Evolutionary conservation across 2,329 filamentous ascomycete species (phyloP).

Genomic region (Alternaria ventricosa): DNA sequence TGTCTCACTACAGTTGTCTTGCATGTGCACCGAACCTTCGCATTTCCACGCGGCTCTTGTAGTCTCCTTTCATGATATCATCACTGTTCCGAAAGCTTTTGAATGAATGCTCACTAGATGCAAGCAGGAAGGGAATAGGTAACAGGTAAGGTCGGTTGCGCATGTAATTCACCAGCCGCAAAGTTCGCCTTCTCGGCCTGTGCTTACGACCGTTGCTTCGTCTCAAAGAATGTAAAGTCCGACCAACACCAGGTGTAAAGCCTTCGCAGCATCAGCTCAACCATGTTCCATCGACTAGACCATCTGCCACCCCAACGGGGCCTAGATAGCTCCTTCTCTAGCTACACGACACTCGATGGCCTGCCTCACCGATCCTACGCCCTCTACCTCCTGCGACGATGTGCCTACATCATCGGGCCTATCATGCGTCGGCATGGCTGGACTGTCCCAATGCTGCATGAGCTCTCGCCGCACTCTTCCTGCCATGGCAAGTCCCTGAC

Average conservation of each 20-base stretch:
- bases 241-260: not conserved
- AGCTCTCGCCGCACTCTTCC: not conserved
- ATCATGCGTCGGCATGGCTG: slow-evolving; percentile 5
- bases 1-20: not conserved
- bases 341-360: not conserved
- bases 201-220: not conserved
- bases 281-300: not conserved
- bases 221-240: not conserved
- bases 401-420: slow-evolving; percentile 1
- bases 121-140: not conserved
- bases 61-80: not conserved
- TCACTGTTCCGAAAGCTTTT: not conserved
- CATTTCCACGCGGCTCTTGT: not conserved
- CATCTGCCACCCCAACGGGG: not conserved
- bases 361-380: not conserved
- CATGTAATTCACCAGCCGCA: not conserved
- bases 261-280: not conserved
- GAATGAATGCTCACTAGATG: not conserved
- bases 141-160: not conserved
- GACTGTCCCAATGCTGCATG: slow-evolving; percentile 3
- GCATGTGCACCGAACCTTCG: no score
- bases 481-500: not conserved
- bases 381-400: not conserved
- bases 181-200: not conserved
- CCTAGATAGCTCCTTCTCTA: not conserved